Base-by-base conservation (phyloP, 768 basidiomycete species). In the Boletus tomentosulus region DNA sequence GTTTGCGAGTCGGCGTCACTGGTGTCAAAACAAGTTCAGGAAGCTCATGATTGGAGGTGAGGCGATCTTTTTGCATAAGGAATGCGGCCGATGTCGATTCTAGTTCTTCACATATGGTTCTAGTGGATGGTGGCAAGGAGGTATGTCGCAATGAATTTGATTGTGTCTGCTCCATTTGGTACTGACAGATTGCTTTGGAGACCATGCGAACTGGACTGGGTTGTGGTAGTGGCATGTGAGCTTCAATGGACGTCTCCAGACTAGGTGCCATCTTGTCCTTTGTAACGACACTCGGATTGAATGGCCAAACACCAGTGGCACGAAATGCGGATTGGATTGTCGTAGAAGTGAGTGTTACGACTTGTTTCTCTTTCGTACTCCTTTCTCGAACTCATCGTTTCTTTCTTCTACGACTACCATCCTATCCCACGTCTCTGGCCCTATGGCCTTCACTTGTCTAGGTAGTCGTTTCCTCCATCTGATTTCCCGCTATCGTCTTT, bases 31-130 rank as follows among this genome's bases (percentile, higher is more conserved):
- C 3, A 25, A 35, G 19, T 19, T 19, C 19, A 19, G 19, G 19
- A 19, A 19, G 19, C 19, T 19, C 19, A 35, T 50, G 1, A 15
- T 25, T n/a, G 3, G 53, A 51, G 25, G 53, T 51, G 27, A 58
- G 38, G 8, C 46, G 57, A 9, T 45, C 48, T 6, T 44, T 22
- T 25, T 38, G 4, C 6, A 59, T 44, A 3, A 59, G 51, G 35
- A 56, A 59, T 30, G 37, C 38, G 1, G 41, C 55, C 22, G 58
- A 59, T 33, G 52, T 59, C 13, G 48, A 43, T 43, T 6, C 41
- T 1, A 59, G 58, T 22, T 8, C 19, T 30, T 30, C 7, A 1
- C 19, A 34, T 19, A 19, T 19, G 4, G 44, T 25, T 7, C 37
- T 27, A 19, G 19, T 16, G 15, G 35, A 1, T 19, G 19, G 19